These are phyloP conservation scores for Neocatenulostroma microsporum DNA, from an alignment of 2,329 filamentous ascomycete species.

Conservation along the genomic window DNA sequence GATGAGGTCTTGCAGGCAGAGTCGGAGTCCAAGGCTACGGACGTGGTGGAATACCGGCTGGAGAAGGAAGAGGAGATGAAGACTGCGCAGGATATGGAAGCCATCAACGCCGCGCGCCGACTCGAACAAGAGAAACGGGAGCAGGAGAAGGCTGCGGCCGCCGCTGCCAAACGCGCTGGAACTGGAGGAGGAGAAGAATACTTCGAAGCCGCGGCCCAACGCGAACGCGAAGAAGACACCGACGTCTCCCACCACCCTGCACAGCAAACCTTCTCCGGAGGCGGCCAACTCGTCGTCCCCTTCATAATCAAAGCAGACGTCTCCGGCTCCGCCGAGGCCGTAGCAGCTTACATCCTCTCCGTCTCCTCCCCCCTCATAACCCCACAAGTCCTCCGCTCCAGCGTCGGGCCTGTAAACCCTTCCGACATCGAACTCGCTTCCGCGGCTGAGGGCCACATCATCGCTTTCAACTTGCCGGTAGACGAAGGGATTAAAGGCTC, in stretches of 20 bases:
- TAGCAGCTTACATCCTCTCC: conserved; percentile 65
- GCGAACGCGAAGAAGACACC: conserved; percentile 23
- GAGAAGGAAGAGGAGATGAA: conserved; percentile 63
- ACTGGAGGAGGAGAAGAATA: conserved; percentile 9
- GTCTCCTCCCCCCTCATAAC: conserved; percentile 79
- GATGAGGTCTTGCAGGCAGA: conserved; percentile 78
- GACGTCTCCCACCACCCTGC: conserved; percentile 30
- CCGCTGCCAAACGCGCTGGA: conserved; percentile 1
- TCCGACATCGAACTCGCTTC: conserved; percentile 85
- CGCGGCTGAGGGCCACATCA: conserved; percentile 63
- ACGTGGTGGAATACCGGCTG: conserved; percentile 66
- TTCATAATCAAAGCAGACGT: conserved; percentile 93
- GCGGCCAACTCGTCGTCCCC: conserved; percentile 55
- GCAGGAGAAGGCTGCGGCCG: conserved; percentile 43
- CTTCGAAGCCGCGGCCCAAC: conserved; percentile 27
- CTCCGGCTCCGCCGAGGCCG: conserved; percentile 85
- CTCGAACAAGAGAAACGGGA: conserved; percentile 55
- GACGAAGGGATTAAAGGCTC: conserved; percentile 57
- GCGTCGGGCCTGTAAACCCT: conserved; percentile 70
- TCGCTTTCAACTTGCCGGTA: conserved; percentile 76
- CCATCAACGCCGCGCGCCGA: conserved; percentile 62
- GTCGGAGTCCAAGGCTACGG: conserved; percentile 69
- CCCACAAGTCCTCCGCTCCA: conserved; percentile 66
- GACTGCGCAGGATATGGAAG: conserved; percentile 61
- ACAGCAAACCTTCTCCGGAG: conserved; percentile 34